A percentile compares a stretch with the other conserved stretches of the same genome.
These are phyloP conservation scores for Panicum virgatum DNA, from an alignment of 202 grass and related monocot species.

Conservation along the genomic window DNA sequence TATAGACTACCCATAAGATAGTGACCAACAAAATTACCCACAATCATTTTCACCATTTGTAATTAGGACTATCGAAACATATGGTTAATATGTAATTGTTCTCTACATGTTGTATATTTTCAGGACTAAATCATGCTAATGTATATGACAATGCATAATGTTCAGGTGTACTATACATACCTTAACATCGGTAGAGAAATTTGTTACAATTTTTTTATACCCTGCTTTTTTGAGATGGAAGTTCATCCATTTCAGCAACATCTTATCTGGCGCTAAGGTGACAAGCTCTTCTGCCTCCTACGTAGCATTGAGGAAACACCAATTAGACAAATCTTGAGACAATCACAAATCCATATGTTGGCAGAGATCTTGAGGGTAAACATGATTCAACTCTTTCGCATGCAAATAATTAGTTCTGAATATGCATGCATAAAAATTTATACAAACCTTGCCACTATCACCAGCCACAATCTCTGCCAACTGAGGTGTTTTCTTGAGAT, in stretches of 20 bases:
- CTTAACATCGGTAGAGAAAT: slow-evolving; percentile 87
- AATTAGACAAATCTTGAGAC: neutral
- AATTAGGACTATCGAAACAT: neutral
- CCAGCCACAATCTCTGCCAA: slow-evolving; percentile 57
- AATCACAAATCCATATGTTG: too few species aligned
- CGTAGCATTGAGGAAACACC: slow-evolving; percentile 30
- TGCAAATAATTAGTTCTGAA: neutral
- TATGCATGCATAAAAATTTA: neutral
- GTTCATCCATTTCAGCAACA: slow-evolving; percentile 91
- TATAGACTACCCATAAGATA: slow-evolving; percentile 23
- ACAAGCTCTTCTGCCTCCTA: slow-evolving; percentile 73
- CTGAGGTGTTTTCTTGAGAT: slow-evolving; percentile 77
- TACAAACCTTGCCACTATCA: slow-evolving; percentile 59
- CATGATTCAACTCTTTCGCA: neutral
- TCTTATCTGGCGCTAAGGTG: slow-evolving; percentile 70
- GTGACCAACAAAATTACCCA: slow-evolving; percentile 6
- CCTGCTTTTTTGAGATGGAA: slow-evolving; percentile 86
- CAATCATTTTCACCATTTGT: neutral
- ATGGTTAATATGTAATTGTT: neutral
- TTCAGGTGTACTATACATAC: slow-evolving; percentile 33
- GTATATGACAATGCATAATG: neutral
- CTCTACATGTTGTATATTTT: neutral
- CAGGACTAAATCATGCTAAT: neutral
- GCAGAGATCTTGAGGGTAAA: too few species aligned
- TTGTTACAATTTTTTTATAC: slow-evolving; percentile 69